Base-by-base conservation (phyloP, 441 rosid species). In the Theobroma grandiflorum region DNA sequence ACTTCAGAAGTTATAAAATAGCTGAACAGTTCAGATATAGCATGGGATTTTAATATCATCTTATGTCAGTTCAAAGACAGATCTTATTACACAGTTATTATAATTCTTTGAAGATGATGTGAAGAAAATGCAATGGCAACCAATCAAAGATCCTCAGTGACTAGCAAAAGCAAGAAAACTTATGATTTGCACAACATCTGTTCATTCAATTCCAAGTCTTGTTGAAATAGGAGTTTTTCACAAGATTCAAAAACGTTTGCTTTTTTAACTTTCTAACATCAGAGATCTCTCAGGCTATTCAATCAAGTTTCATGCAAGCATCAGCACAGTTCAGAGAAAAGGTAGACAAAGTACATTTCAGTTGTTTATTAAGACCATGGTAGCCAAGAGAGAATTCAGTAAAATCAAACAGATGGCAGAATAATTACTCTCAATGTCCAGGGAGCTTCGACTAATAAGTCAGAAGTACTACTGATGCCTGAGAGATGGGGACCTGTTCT, bases 261-360 rank as follows among this genome's bases (percentile, higher is more conserved):
- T 43, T 6, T 11, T 10, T 20, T 15, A 68, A 43, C 43, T 68
- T 63, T 65, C 35, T 22, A 68, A 43, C 4, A 43, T n/a, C 72
- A 43, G 52, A 67, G 52, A 68, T 68, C 22, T 68, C 53, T 68
- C 37, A 11, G 53, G 43, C 72, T 68, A 43, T 20, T 68, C 35
- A 43, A 9, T 68, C 68, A 14, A 33, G n/a, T 15, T 68, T 20
- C 8, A 43, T 68, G 72, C 52, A 68, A 20, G 31, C 0, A 68
- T 6, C 53, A 26, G 15, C 53, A 68, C 11, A 43, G 53, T 68
- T 43, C 72, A 43, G 18, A 68, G 43, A 68, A 68, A 47, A 20
- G 37, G 35, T 22, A 68, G 72, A 33, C 68, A 64, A 66, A 66
- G 33, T 15, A 50, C 55, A 50, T 50, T 50, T 43, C 47, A 43